Evolutionary conservation across 306 rosid genomes (phyloP), one percentile per base, ranked within the genome.

Genomic region (Adenanthera pavonina): DNA sequence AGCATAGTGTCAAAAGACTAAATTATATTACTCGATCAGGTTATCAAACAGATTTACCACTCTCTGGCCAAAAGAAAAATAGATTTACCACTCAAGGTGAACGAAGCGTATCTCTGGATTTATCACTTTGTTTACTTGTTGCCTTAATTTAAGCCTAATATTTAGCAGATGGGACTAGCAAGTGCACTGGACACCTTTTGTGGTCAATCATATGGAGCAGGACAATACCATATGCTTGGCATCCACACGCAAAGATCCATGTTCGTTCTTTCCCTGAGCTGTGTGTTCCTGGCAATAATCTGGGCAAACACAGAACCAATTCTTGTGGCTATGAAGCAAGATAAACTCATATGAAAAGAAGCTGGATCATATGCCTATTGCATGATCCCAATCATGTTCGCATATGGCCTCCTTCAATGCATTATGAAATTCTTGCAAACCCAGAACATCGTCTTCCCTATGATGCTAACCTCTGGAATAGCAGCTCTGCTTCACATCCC

Each of bases 151-250:
- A 14, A 13, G 20, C 12, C 1, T 33, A 14, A 47, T 25, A 25
- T 13, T 70, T 33, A 25, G 10, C 43, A 88, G 93, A 13, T 88
- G 81, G 93, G 93, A 46, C 60, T 90, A 86, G 85, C 94, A n/a
- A 84, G 92, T 75, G 92, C 92, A 36, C 49, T 90, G 74, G 94
- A 86, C 30, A 86, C 94, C 7, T 81, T 88, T 7, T 88, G 88
- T n/a, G 94, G 91, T 3, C 97, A 90, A 46, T 85, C 90, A 38
- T 90, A 69, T 84, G 94, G 94, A 41, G 94, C 97, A 85, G 84
- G 84, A 82, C 94, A 87, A 17, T 75, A 88, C 75, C 88, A 72
- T 19, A 76, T 87, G 91, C 36, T 92, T 14, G 89, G 91, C 43
- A 85, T 90, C 44, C 92, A 84, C 76, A 68, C 78, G 88, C 94